Base-by-base conservation (phyloP, 2,329 filamentous ascomycete species). In the Phialophora chinensis region DNA sequence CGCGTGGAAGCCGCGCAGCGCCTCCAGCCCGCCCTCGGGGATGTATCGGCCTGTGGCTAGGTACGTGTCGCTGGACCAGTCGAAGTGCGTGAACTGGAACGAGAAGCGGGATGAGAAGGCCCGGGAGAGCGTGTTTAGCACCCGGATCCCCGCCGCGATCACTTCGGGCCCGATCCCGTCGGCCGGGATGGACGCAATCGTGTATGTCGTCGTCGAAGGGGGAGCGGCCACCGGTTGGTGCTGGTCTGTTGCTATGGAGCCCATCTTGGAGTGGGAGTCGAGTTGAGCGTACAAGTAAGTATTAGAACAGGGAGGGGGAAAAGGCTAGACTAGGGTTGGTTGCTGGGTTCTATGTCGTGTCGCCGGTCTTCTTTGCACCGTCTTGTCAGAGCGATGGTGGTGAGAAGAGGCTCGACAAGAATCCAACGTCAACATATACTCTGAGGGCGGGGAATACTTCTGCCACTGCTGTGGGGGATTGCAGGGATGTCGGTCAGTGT, bases 121-220 rank as follows among this genome's bases (percentile, higher is more conserved):
- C 38, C 80, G 74, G 4, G 81, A 79, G 0, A 71, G 67, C 12
- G 76, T 74, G 54, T 87, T 81, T 59, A 91, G 77, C 0, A 89
- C 89, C 50, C 83, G 79, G 8, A 90, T 85, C 1, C 87, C 88
- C 1, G 87, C 87, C 35, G 83, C 79, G 75, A 90, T 86, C 11
- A 91, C 88, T 75, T 91, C 89, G 1, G 84, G 84, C 1, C 89
- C 89, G 67, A 91, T 91, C 62, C 89, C 89, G 73, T 91, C 89
- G 7, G 87, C 89, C 0, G 88, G 87, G 62, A 91, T 89, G 33
- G 82, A 84, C n/a, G 88, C 88, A 67, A 90, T 87, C 60, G 35
- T 65, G 47, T 71, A 67, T 25, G 29, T 53, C 25, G 44, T 66
- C 1, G 58, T 58, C 10, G 63, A 66, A 1, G 58, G 63, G 3